Conservation (phyloP, 805 yeast species). For the Suhomyces sp. region DNA sequence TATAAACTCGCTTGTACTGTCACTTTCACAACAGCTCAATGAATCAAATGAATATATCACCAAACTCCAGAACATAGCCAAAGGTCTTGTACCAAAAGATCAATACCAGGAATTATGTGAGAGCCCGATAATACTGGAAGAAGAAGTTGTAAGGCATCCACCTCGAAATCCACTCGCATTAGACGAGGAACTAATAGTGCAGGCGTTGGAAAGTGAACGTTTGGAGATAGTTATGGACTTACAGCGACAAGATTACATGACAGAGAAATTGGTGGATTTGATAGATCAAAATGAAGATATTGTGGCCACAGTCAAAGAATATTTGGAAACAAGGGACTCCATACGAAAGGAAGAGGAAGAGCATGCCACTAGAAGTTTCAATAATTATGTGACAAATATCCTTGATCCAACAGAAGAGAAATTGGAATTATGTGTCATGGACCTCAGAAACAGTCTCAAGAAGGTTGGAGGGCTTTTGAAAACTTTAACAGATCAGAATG, state of each 20-base stretch:
- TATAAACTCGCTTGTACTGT: conserved; percentile 16
- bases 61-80: conserved; percentile 17
- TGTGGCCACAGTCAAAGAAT: conserved; percentile 32
- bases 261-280: conserved; percentile 31
- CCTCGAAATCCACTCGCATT: not conserved
- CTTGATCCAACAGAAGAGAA: conserved; percentile 14
- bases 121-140: conserved; percentile 8
- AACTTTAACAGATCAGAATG: not conserved
- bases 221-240: conserved; percentile 34
- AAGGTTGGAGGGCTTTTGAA: conserved; percentile 3
- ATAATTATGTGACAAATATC: conserved; percentile 11
- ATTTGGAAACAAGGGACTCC: conserved; percentile 22
- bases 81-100: conserved; percentile 18
- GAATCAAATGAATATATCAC: conserved; percentile 21
- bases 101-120: conserved; percentile 12
- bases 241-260: conserved; percentile 37
- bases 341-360: conserved; percentile 17
- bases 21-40: conserved; percentile 17
- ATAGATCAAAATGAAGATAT: conserved; percentile 35
- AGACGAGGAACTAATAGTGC: conserved; percentile 3
- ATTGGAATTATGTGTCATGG: conserved; percentile 14
- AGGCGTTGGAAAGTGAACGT: conserved; percentile 27
- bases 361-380: conserved; percentile 10
- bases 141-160: no score
- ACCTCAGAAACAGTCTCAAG: conserved; percentile 10